phyloP scores from a whole-genome alignment of 2,329 filamentous ascomycete genomes.

The Colletotrichum lindemuthianum region DNA sequence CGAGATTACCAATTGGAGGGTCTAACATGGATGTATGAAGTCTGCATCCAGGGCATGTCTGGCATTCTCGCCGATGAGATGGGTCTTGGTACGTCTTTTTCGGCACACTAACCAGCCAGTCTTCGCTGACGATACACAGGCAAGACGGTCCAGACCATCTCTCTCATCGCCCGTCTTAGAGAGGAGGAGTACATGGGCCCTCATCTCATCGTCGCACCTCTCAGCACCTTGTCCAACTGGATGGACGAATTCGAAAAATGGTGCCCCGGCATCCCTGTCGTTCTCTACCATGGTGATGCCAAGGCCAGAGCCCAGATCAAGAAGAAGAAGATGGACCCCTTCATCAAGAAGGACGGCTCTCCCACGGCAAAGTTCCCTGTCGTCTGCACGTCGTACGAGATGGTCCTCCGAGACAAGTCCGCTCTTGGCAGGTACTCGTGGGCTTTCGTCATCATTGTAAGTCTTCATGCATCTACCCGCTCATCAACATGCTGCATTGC shows the following conservation, averaged over 20 bases:
- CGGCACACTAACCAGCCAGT: not conserved
- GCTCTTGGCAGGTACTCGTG: constrained; percentile 86
- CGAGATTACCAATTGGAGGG: constrained; percentile 94
- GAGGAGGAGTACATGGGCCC: constrained; percentile 89
- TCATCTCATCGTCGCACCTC: constrained; percentile 87
- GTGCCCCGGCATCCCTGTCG: constrained; percentile 87
- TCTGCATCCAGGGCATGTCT: constrained; percentile 81
- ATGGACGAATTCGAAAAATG: constrained; percentile 92
- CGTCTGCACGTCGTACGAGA: constrained; percentile 95
- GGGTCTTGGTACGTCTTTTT: constrained; percentile 70
- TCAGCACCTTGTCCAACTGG: constrained; percentile 96
- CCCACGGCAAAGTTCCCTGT: constrained; percentile 81
- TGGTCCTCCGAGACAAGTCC: constrained; percentile 89
- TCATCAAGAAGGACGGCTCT: constrained; percentile 67
- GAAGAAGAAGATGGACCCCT: constrained; percentile 73
- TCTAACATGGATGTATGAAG: constrained; percentile 93
- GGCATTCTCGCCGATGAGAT: constrained; percentile 95
- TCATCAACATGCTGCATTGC: not conserved
- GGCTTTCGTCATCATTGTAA: constrained; percentile 95
- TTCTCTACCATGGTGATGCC: constrained; percentile 90
- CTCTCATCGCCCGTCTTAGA: constrained; percentile 85
- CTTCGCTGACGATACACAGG: constrained; percentile 54
- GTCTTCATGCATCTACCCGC: constrained; percentile 40
- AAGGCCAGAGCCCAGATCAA: constrained; percentile 81
- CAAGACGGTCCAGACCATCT: constrained; percentile 92